Evolutionary conservation across 1,284 basidiomycete species (phyloP).

Genomic region (Sporisorium exsertum): DNA sequence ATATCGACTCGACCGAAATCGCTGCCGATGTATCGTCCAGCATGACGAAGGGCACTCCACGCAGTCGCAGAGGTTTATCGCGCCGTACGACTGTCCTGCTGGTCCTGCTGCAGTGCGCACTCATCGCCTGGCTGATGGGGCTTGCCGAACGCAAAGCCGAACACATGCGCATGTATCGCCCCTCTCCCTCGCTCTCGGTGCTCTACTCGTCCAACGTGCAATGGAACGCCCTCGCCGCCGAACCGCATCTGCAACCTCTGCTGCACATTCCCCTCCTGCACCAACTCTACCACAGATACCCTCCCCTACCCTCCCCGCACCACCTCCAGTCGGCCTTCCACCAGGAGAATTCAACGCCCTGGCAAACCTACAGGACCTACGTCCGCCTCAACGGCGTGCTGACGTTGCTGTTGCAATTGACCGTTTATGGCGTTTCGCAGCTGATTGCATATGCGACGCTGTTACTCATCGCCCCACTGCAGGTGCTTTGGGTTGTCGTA

Average conservation of each 20-base stretch:
- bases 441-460: background rate
- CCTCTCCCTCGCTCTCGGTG: background rate
- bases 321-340: background rate
- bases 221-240: slow-evolving; percentile 14
- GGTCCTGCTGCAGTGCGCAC: slow-evolving; percentile 13
- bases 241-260: slow-evolving; percentile 23
- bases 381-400: slow-evolving; percentile 13
- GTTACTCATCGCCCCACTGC: slow-evolving; percentile 28
- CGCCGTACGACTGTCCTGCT: background rate
- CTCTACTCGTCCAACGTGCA: slow-evolving; percentile 10
- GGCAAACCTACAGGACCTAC: slow-evolving; percentile 4
- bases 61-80: background rate
- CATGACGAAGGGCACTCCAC: background rate
- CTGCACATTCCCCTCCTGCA: slow-evolving; percentile 19
- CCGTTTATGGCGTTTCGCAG: slow-evolving; percentile 13
- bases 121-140: slow-evolving; percentile 21
- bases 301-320: slow-evolving; percentile 18
- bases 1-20: background rate
- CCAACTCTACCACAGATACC: background rate
- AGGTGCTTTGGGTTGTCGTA: slow-evolving; percentile 20
- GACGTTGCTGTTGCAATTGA: slow-evolving; percentile 5
- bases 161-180: slow-evolving; percentile 25
- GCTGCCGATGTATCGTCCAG: too few species aligned
- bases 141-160: slow-evolving; percentile 30
- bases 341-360: background rate